These are phyloP conservation scores for Elasticomyces elasticus DNA, from an alignment of 495 filamentous ascomycete genomes.

Conservation along the genomic window DNA sequence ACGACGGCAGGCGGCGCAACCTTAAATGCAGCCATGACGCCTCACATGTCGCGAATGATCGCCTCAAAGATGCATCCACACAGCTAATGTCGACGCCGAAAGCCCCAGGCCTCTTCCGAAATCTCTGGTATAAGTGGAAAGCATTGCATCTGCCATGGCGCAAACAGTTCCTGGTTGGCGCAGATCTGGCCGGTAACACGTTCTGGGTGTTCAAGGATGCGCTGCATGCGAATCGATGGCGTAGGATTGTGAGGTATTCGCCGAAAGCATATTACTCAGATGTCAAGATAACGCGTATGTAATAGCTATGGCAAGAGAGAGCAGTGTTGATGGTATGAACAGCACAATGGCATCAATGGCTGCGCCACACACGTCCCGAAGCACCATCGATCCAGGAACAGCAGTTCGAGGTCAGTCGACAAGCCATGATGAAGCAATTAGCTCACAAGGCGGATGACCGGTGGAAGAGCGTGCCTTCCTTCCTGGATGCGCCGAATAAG, in stretches of 20 bases:
- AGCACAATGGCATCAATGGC: slow-evolving; percentile 95
- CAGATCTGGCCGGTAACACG: slow-evolving; percentile 80
- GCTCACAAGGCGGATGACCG: slow-evolving; percentile 72
- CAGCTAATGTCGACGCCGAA: slow-evolving; percentile 8
- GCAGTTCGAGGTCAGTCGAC: slow-evolving; percentile 54
- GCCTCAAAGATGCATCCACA: neutral
- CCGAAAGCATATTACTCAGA: slow-evolving; percentile 53
- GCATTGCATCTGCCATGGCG: slow-evolving; percentile 77
- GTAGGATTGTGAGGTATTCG: slow-evolving; percentile 58
- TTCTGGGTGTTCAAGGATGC: slow-evolving; percentile 84
- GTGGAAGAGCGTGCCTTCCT: slow-evolving; percentile 69
- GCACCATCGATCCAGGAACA: slow-evolving; percentile 73
- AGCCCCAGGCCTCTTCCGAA: slow-evolving; percentile 3
- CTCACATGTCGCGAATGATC: too few relatives aligned
- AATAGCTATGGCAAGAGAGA: neutral
- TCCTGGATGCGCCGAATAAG: slow-evolving; percentile 47
- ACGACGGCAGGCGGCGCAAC: neutral
- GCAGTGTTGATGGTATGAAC: slow-evolving; percentile 2
- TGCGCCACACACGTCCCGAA: slow-evolving; percentile 64
- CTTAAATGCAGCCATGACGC: neutral
- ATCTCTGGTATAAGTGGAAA: slow-evolving; percentile 78
- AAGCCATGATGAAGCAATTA: slow-evolving; percentile 57
- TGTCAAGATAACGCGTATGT: slow-evolving; percentile 49
- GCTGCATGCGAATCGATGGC: slow-evolving; percentile 40
- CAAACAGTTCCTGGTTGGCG: slow-evolving; percentile 50